A percentile compares a stretch with the other conserved stretches of the same genome.
These are phyloP conservation scores for Dentipellis fragilis DNA, from an alignment of 768 basidiomycete genomes.

Conservation along the genomic window DNA sequence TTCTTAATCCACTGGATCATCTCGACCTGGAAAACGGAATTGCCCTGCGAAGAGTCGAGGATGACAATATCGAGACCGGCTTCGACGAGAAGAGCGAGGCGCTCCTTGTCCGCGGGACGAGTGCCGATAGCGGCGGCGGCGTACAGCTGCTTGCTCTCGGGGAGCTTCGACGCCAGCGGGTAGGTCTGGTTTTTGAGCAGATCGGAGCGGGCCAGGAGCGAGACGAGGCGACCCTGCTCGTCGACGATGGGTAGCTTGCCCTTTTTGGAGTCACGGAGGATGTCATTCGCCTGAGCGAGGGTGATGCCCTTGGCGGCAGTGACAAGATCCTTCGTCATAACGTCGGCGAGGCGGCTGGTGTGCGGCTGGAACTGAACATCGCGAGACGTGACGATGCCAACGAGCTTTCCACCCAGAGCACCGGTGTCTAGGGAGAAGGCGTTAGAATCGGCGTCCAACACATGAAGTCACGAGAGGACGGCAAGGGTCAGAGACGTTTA, in stretches of 20 bases:
- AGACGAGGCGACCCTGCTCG: slow-evolving; percentile 50
- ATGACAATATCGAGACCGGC: slow-evolving; percentile 94
- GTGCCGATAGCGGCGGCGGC: slow-evolving; percentile 96
- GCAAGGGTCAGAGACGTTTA: neutral
- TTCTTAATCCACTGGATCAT: slow-evolving; percentile 92
- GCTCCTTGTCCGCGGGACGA: slow-evolving; percentile 76
- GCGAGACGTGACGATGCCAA: slow-evolving; percentile 94
- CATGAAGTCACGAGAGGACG: too few species aligned
- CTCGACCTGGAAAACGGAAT: slow-evolving; percentile 87
- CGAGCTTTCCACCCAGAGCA: slow-evolving; percentile 76
- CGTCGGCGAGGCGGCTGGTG: slow-evolving; percentile 52
- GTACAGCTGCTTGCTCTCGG: slow-evolving; percentile 88
- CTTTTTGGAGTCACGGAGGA: slow-evolving; percentile 94
- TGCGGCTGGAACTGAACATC: slow-evolving; percentile 88
- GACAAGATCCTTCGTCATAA: slow-evolving; percentile 88
- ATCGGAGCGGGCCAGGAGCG: slow-evolving; percentile 93
- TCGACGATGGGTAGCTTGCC: slow-evolving; percentile 91
- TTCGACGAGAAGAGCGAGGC: slow-evolving; percentile 77
- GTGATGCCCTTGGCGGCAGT: slow-evolving; percentile 86
- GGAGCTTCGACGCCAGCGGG: slow-evolving; percentile 88
- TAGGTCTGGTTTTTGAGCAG: slow-evolving; percentile 96
- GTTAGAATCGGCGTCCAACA: slow-evolving; percentile 15
- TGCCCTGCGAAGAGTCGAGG: slow-evolving; percentile 94
- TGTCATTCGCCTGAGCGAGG: slow-evolving; percentile 82
- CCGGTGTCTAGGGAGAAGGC: slow-evolving; percentile 58